Conservation (phyloP, 306 rosid species). For the Quercus ilex region DNA sequence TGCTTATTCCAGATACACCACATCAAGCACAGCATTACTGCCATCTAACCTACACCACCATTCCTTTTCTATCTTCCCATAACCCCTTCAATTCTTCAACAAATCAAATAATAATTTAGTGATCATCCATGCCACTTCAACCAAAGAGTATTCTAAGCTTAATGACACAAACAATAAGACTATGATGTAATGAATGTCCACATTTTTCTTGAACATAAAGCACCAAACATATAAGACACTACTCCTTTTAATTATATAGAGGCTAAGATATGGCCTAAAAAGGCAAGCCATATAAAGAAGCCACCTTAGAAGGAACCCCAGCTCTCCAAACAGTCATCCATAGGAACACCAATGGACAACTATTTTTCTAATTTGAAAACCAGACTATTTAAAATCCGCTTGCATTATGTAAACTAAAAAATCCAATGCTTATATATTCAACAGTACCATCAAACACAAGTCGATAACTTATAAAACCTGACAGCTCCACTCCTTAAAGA, state of each 20-base stretch:
- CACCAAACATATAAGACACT: neutral
- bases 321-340: neutral
- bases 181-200: neutral
- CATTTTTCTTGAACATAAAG: neutral
- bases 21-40: neutral
- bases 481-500: neutral
- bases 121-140: neutral
- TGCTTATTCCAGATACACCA: neutral
- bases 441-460: neutral
- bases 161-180: neutral
- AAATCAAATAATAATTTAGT: neutral
- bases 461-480: neutral
- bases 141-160: neutral
- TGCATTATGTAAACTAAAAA: neutral
- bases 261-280: neutral
- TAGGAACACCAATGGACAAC: neutral
- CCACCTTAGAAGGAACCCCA: neutral
- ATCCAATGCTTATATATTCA: neutral
- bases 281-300: neutral
- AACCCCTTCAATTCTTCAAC: neutral
- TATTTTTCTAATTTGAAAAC: neutral
- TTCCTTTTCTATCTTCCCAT: neutral
- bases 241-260: neutral
- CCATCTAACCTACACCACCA: neutral
- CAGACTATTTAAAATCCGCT: neutral